Evolutionary conservation across 768 basidiomycete genomes (phyloP), one percentile per base, ranked within the genome.

Genomic region (Psilocybe tampanensis): DNA sequence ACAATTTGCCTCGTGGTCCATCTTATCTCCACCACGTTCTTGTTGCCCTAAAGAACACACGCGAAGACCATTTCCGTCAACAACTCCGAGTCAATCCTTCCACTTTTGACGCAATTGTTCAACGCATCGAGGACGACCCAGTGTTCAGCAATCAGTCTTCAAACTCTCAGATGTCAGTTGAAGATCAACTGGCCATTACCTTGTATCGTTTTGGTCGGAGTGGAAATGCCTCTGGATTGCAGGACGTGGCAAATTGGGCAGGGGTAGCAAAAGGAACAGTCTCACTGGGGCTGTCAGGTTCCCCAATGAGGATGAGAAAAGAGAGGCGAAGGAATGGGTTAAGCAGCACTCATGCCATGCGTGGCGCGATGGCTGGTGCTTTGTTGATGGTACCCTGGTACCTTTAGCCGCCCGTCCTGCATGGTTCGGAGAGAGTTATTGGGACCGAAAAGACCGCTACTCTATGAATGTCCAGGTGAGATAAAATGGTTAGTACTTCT

Each of bases 401-500:
- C 67, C 68, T 1, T 58, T 75, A 1, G 70, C 65, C 48, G 54
- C 61, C 11, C 66, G 65, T 36, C 75, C 75, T 1, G 70, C 63
- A 0, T 62, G 63, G 29, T 68, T 69, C 62, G 72, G 76, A 1
- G 68, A 75, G 45, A 68, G 68, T 13, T 78, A 69, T 42, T 79
- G 70, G 60, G 68, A 72, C 39, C 56, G 64, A 2, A 72, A 68
- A 52, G 34, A 41, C n/a, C 68, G 67, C 50, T 69, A 70, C 62
- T 68, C 68, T 3, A 45, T 74, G 11, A 72, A 69, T 54, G 56
- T 71, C 17, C 69, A 71, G 66, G 72, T 72, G 48, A 45, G 61
- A n/a, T n/a, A n/a, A n/a, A n/a, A n/a, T n/a, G n/a, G n/a, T n/a
- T n/a, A n/a, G n/a, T n/a, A n/a, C n/a, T n/a, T n/a, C n/a, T n/a